A percentile compares a stretch with the other conserved stretches of the same genome.
Evolutionary conservation across 2,329 filamentous ascomycete species (phyloP).

Genomic region (Ophiostoma sp.): DNA sequence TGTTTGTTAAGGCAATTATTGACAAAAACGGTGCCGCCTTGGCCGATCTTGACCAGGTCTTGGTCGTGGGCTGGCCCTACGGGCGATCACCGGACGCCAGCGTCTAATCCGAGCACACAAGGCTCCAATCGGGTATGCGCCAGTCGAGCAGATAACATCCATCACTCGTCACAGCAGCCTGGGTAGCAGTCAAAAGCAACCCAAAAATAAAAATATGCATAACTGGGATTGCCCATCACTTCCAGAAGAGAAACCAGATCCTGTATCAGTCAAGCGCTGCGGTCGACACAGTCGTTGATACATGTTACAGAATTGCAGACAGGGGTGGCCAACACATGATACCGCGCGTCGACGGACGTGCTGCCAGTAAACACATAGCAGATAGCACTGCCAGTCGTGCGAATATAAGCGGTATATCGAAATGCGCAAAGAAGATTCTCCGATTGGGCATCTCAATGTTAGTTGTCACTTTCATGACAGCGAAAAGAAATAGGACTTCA

Average conservation of each 20-base stretch:
- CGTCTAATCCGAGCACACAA: neutral
- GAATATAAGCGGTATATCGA: no score
- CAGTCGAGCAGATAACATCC: neutral
- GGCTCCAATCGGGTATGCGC: neutral
- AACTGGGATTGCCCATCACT: neutral
- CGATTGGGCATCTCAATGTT: no score
- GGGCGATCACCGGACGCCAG: neutral
- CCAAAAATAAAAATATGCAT: neutral
- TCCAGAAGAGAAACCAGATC: conserved; percentile 3
- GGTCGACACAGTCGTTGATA: neutral
- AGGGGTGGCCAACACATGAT: neutral
- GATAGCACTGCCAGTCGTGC: neutral
- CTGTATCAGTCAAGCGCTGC: conserved; percentile 4
- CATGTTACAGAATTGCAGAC: conserved; percentile 6
- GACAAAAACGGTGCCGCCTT: neutral
- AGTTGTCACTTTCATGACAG: no score
- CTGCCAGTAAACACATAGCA: neutral
- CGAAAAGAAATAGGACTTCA: no score
- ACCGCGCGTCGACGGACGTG: neutral
- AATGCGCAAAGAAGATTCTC: no score
- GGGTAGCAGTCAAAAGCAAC: neutral
- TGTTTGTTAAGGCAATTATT: neutral
- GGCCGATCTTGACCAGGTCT: neutral
- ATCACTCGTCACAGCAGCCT: neutral
- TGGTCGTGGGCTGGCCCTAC: neutral